phyloP scores from a whole-genome alignment of 2,329 filamentous ascomycete genomes.

The Ciborinia camelliae region DNA sequence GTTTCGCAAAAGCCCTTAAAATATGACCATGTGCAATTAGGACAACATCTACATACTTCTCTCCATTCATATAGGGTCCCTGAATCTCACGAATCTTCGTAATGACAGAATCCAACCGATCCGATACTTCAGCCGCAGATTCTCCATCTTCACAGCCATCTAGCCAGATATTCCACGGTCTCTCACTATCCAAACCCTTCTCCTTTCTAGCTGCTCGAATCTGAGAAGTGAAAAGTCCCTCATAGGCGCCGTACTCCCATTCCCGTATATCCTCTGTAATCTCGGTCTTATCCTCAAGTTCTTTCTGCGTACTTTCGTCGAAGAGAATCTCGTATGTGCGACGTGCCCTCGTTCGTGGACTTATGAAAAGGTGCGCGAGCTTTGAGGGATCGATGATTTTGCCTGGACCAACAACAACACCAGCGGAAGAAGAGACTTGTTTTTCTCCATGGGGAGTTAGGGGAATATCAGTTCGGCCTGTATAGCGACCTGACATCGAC shows the following conservation, averaged over 20 bases:
- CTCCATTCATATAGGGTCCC: conserved; percentile 43
- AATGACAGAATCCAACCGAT: conserved; percentile 49
- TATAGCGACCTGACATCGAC: conserved; percentile 47
- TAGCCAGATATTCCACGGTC: conserved; percentile 50
- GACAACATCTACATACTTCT: conserved; percentile 47
- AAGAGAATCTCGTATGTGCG: conserved; percentile 48
- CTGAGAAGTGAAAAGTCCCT: conserved; percentile 45
- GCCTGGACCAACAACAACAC: conserved; percentile 44
- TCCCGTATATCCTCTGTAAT: conserved; percentile 46
- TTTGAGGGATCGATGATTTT: conserved; percentile 48
- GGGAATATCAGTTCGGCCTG: conserved; percentile 42
- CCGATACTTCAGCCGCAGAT: conserved; percentile 46
- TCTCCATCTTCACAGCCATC: conserved; percentile 51
- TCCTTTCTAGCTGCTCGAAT: conserved; percentile 42
- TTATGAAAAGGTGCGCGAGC: conserved; percentile 45
- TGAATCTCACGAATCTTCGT: conserved; percentile 48
- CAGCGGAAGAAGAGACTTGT: conserved; percentile 44
- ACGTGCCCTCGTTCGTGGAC: conserved; percentile 46
- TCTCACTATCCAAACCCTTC: conserved; percentile 44
- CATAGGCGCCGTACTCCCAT: conserved; percentile 51
- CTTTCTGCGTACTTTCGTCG: conserved; percentile 29
- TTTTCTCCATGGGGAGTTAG: conserved; percentile 41
- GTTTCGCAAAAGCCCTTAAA: conserved; percentile 51
- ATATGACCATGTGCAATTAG: conserved; percentile 49
- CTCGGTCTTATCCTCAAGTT: conserved; percentile 34